Base-by-base conservation (phyloP, 176 grass and related monocot species). In the Guadua angustifolia region DNA sequence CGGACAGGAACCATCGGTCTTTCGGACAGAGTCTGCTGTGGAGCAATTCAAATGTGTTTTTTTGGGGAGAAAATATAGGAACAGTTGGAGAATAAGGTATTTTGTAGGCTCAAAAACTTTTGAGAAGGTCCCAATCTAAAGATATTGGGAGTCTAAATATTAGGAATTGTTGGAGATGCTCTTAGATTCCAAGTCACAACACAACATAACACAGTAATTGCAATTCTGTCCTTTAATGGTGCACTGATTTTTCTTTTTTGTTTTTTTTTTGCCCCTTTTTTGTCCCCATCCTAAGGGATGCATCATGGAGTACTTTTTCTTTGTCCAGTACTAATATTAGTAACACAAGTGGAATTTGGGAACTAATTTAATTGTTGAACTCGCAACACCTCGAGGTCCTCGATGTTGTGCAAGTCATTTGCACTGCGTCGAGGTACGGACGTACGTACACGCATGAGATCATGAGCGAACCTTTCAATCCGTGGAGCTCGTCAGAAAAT, bases 401-500 rank as follows among this genome's bases (percentile, higher is more conserved):
- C 17, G 21, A 44, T 3, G 51, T 29, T 58, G 51, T 32, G 36
- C 79, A 71, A 71, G 52, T 59, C 59, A 50, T 51, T 17, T 14
- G 17, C 9, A 58, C 36, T 29, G 9, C 42, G 55, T 39, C 16
- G 21, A 29, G 29, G 29, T 29, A 22, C 16, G 16, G 21, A 29
- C 1, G 29, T 29, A 22, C 16, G 16, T 55, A 44, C 15, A 29
- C 33, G 3, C 60, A 44, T 65, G 25, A 65, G 25, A 65, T 50
- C 43, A 79, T 8, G 40, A 9, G 9, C 14, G 66, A 45, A 71
- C 22, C 24, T 71, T 82, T 71, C 42, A 72, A 49, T 47, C 66
- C 52, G 53, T 32, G 21, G 66, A 82, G 66, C 51, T 15, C 16
- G 45, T 82, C 67, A 82, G 53, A 72, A 59, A 82, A n/a, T n/a